Evolutionary conservation across 108 stramenopile genomes (phyloP).

Genomic region (Fistulifera solaris): DNA sequence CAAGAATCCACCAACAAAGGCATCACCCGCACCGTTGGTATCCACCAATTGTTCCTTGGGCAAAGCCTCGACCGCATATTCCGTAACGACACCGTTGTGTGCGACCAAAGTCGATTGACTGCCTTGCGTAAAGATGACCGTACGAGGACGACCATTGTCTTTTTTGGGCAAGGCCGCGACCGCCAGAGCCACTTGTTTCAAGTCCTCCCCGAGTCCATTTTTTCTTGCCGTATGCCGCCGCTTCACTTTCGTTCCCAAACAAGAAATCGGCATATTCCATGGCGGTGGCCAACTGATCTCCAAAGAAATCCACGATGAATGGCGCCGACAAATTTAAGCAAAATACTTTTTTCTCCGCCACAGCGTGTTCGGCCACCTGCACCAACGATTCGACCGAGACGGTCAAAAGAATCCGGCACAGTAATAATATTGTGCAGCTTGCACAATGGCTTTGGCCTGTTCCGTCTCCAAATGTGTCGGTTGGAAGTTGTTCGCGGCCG

Average conservation of each 20-base stretch:
- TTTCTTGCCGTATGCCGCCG: slow-evolving; percentile 93
- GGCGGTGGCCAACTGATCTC: slow-evolving; percentile 86
- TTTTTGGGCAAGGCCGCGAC: slow-evolving; percentile 88
- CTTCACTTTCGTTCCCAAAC: slow-evolving; percentile 99
- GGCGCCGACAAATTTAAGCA: slow-evolving; percentile 97
- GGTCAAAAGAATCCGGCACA: slow-evolving; percentile 99
- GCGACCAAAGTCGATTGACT: slow-evolving; percentile 93
- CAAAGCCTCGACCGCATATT: slow-evolving; percentile 84
- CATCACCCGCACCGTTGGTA: slow-evolving; percentile 99
- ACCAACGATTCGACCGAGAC: slow-evolving; percentile 88
- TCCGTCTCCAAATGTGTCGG: slow-evolving; percentile 87
- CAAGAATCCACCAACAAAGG: slow-evolving; percentile 99
- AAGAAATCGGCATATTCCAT: slow-evolving; percentile 94
- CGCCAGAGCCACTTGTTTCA: slow-evolving; percentile 86
- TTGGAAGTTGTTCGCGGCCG: slow-evolving; percentile 98
- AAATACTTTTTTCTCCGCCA: slow-evolving; percentile 85
- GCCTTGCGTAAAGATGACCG: slow-evolving; percentile 98
- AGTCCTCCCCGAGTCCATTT: slow-evolving; percentile 85
- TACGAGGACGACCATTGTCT: slow-evolving; percentile 61
- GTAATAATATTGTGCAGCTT: slow-evolving; percentile 84
- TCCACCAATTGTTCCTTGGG: slow-evolving; percentile 88
- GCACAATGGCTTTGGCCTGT: slow-evolving; percentile 85
- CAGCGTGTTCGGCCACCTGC: slow-evolving; percentile 85
- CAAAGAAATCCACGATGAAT: slow-evolving; percentile 98
- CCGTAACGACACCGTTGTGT: slow-evolving; percentile 72